Base-by-base conservation (phyloP, 352 stramenopile genomes). In the Pythium dissotocum region DNA sequence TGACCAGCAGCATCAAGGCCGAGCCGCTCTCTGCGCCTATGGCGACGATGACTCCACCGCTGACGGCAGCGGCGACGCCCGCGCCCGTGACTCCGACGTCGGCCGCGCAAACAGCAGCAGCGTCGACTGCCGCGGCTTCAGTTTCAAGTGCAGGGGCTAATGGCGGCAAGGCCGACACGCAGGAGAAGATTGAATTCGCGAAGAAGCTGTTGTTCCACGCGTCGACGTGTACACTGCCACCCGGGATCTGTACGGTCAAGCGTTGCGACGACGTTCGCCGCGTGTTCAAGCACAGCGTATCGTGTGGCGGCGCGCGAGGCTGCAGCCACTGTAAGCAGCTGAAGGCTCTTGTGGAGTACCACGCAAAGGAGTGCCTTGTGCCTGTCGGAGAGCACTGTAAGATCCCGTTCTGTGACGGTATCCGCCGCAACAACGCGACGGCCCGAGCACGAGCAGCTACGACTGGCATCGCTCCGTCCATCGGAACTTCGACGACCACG, bases 111-210 rank as follows among this genome's bases (percentile, higher is more conserved):
- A 65, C 69, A 33, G 62, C 70, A 30, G 73, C 72, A 9, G 56
- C 61, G 7, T 24, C 40, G 40, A 13, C 63, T 9, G 14, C 66
- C 32, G 21, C 30, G 18, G n/a, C 42, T 24, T 40, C 62, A 38
- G 30, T 33, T 13, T 18, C 51, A n/a, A 40, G n/a, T 35, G 40
- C 35, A 35, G 21, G 28, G 16, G n/a, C 56, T 12, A 21, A 32
- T 21, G 16, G 18, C 18, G 24, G 46, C 0, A 69, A 65, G 49
- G 65, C 55, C 26, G 84, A 94, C 61, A 77, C 85, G 8, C 65
- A 88, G 57, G 88, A 92, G 62, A 95, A 93, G 59, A 94, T 95
- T 44, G 75, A 91, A 55, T 95, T 94, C 58, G 88, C 88, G 2
- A 94, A 93, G 42, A 80, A 89, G 35, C 78, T 96, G 16, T 42